Base-by-base conservation (phyloP, 2,329 filamentous ascomycete genomes). In the Canariomyces notabilis region DNA sequence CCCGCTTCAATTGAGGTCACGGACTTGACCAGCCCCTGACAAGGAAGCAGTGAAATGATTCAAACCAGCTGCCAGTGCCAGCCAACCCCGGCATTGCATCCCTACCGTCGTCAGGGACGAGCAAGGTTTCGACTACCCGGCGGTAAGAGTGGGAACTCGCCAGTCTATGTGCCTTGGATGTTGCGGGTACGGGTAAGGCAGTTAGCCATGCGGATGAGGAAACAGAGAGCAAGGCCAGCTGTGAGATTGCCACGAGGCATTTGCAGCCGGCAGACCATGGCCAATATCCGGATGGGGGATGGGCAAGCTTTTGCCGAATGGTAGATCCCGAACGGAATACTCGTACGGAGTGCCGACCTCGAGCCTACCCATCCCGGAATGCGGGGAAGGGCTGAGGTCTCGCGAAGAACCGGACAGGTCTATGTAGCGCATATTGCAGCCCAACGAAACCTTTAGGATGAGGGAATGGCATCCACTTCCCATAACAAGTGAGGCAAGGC, bases 341-440 rank as follows among this genome's bases (percentile, higher is more conserved):
- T n/a, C n/a, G n/a, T n/a, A n/a, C n/a, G n/a, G n/a, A n/a, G 36
- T 36, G 32, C 37, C 35, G 18, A 21, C 26, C 42, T 37, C n/a
- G n/a, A 37, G 21, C 15, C 36, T 8, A 34, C 31, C 29, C 23
- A 12, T 26, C 42, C 43, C 37, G 43, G 45, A 53, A 45, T 57
- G 54, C 54, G 54, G 54, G 54, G 54, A 54, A 56, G 42, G 15
- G 6, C 35, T 46, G 46, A 45, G 43, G 49, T 37, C 12, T 44
- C 47, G 38, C 21, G 48, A 42, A 42, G 43, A 49, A 46, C 33
- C 43, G 45, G 47, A 42, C 32, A n/a, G n/a, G n/a, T n/a, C 20
- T 37, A 32, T 39, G 43, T 19, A 31, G 20, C 14, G 15, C 12
- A 36, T 19, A 18, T 9, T 36, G 33, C 33, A 7, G 15, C 6